Evolutionary conservation across 306 rosid species (phyloP).

Genomic region (Sesbania bispinosa): DNA sequence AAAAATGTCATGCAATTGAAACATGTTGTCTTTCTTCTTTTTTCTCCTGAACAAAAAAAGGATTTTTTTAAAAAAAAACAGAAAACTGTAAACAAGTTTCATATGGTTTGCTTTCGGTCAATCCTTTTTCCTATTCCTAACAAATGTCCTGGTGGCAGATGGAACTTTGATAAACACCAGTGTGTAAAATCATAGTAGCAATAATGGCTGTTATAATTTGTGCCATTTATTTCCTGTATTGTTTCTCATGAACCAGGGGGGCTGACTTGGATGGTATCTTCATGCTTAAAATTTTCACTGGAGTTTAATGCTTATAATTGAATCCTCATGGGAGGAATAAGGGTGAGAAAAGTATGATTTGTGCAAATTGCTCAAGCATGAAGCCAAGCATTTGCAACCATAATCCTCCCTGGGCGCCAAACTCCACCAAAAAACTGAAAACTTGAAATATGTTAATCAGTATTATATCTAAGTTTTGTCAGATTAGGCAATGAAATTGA

Average conservation of each 20-base stretch:
- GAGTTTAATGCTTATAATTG: background rate
- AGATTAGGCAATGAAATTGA: conserved; percentile 4
- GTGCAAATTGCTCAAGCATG: background rate
- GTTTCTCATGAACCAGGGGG: background rate
- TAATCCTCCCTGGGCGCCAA: background rate
- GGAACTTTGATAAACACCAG: background rate
- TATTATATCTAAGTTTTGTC: background rate
- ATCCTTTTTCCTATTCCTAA: no score
- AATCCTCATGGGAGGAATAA: background rate
- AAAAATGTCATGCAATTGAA: background rate
- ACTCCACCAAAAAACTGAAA: background rate
- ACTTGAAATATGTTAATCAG: background rate
- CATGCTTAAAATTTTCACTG: background rate
- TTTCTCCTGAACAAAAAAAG: background rate
- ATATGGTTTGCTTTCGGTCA: no score
- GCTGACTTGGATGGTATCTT: background rate
- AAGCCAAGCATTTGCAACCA: background rate
- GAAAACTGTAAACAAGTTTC: no score
- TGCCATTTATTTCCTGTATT: background rate
- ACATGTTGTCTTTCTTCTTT: background rate
- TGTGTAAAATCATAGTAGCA: background rate
- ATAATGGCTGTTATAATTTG: background rate
- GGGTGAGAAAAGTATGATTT: conserved; percentile 8
- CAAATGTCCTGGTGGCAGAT: conserved; percentile 1
- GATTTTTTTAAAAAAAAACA: background rate